A percentile compares a stretch with the other conserved stretches of the same genome.
Evolutionary conservation across 78 protist genomes (phyloP).

Genomic region (Speleostelium caveatum): DNA sequence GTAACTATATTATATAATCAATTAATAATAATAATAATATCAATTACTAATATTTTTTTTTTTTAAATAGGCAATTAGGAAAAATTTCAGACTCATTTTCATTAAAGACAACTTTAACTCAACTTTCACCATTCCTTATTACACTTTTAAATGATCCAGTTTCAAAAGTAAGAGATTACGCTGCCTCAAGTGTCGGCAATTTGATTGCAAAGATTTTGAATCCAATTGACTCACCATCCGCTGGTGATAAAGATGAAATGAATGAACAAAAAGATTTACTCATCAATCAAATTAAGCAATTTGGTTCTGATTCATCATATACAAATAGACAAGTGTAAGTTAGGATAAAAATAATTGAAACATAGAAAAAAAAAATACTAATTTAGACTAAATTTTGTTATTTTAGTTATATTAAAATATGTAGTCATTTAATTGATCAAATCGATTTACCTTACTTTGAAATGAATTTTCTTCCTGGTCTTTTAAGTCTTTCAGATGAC

Average conservation of each 20-base stretch:
- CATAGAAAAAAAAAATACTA: neutral
- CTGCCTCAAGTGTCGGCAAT: constrained; percentile 64
- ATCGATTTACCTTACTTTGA: constrained; percentile 48
- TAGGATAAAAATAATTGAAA: neutral
- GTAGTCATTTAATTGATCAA: constrained; percentile 49
- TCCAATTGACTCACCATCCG: neutral
- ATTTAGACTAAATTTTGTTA: neutral
- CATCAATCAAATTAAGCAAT: constrained; percentile 23
- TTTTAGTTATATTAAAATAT: constrained; percentile 37
- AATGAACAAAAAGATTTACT: neutral
- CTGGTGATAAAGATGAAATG: constrained; percentile 5
- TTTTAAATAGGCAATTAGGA: constrained; percentile 47
- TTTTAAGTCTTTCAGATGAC: constrained; percentile 21
- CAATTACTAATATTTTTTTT: neutral
- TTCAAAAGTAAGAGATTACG: constrained; percentile 54
- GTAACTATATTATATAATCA: constrained; percentile 1
- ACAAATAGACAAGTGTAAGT: constrained; percentile 64
- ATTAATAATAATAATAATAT: neutral
- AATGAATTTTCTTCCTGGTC: constrained; percentile 21
- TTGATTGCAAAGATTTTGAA: constrained; percentile 35
- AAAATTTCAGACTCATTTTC: constrained; percentile 42
- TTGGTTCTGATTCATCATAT: constrained; percentile 50
- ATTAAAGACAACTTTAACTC: constrained; percentile 21
- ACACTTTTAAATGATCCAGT: constrained; percentile 55
- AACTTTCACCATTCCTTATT: constrained; percentile 49